Evolutionary conservation across 495 filamentous ascomycete genomes (phyloP).

Genomic region (Neurospora sp.): DNA sequence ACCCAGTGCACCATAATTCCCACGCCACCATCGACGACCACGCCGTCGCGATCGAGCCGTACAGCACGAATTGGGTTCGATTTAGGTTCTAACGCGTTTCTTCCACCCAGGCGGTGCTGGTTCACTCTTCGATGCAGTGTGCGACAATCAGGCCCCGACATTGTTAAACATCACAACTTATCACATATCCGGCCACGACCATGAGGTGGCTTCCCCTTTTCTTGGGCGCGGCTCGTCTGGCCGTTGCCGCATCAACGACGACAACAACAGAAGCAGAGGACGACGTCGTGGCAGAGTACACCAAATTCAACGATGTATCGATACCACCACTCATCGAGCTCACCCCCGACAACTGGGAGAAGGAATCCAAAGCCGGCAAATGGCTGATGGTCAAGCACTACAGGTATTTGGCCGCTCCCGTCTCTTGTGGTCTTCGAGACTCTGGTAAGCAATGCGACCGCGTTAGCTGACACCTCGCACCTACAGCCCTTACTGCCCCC

Average conservation of each 20-base stretch:
- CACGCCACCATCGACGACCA: background rate
- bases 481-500: slow-evolving; percentile 53
- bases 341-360: slow-evolving; percentile 33
- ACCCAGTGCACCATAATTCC: background rate
- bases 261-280: slow-evolving; percentile 24
- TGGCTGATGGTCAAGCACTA: slow-evolving; percentile 41
- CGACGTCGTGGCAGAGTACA: slow-evolving; percentile 30
- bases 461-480: slow-evolving; percentile 1
- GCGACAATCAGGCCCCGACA: background rate
- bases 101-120: background rate
- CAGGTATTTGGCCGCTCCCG: slow-evolving; percentile 24
- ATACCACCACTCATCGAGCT: slow-evolving; percentile 62
- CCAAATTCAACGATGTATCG: slow-evolving; percentile 69
- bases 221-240: slow-evolving; percentile 29
- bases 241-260: slow-evolving; percentile 20
- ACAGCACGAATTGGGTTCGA: background rate
- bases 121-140: background rate
- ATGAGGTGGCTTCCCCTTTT: slow-evolving; percentile 22
- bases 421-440: background rate
- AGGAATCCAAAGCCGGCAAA: slow-evolving; percentile 28
- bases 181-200: slow-evolving; percentile 16
- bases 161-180: background rate
- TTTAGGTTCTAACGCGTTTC: background rate
- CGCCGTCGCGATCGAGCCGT: background rate
- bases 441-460: background rate